phyloP scores from a whole-genome alignment of 352 stramenopile species.

The Phytophthora hybrid region DNA sequence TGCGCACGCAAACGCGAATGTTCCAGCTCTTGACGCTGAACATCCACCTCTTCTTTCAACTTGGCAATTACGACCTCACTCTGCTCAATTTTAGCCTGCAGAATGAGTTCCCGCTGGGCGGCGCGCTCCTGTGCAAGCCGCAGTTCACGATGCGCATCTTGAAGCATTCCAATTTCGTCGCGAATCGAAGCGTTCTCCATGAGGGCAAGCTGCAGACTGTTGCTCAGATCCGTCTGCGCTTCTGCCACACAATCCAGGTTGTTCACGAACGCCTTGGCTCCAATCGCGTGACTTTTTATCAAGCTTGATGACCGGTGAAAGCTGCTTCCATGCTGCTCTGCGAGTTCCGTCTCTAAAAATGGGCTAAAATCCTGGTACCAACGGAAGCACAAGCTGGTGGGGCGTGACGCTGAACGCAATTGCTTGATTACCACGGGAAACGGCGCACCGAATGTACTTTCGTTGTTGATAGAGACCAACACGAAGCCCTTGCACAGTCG shows the following conservation, averaged over 20 bases:
- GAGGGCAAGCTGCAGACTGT: slow-evolving; percentile 69
- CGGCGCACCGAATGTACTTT: slow-evolving; percentile 73
- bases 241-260: slow-evolving; percentile 68
- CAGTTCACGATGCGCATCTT: slow-evolving; percentile 62
- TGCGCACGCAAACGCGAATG: slow-evolving; percentile 46
- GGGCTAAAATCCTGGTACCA: slow-evolving; percentile 86
- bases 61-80: slow-evolving; percentile 50
- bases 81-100: slow-evolving; percentile 48
- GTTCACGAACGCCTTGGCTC: slow-evolving; percentile 49
- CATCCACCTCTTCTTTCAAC: slow-evolving; percentile 53
- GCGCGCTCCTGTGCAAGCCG: slow-evolving; percentile 41
- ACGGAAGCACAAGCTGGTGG: slow-evolving; percentile 79
- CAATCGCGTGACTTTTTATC: slow-evolving; percentile 15
- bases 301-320: slow-evolving; percentile 20
- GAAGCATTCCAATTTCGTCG: slow-evolving; percentile 64
- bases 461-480: slow-evolving; percentile 78
- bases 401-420: slow-evolving; percentile 62
- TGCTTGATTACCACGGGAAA: slow-evolving; percentile 66
- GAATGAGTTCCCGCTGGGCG: slow-evolving; percentile 24
- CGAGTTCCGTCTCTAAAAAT: slow-evolving; percentile 70
- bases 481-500: slow-evolving; percentile 78
- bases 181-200: slow-evolving; percentile 82
- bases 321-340: slow-evolving; percentile 40
- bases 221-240: slow-evolving; percentile 68
- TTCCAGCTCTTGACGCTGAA: slow-evolving; percentile 47